Evolutionary conservation across 179 eudicot genomes (phyloP), one percentile per base, ranked within the genome.

Genomic region (Vitellaria paradoxa): DNA sequence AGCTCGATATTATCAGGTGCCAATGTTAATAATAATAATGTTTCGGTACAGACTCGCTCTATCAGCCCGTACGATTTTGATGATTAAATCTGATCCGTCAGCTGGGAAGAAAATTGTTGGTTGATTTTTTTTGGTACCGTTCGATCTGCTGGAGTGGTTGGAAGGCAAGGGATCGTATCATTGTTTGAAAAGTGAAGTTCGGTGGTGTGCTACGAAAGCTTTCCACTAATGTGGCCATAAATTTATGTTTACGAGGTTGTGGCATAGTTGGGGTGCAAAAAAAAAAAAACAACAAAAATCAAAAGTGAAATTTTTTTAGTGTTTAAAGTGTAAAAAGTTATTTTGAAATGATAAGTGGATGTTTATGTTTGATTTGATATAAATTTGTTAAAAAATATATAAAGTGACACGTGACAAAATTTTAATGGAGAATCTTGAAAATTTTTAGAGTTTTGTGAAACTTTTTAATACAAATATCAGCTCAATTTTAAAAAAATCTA

Each of bases 191-290:
- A 63, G 0, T 24, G 37, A 10, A 24, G 66, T 62, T 0, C 0
- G 2, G 37, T 62, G 20, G 60, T 17, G 73, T 70, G 23, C 53
- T 17, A 21, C 52, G 61, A 21, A 70, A 70, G 74, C 61, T 70
- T 52, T 70, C 18, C 50, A 5, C 62, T 21, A 59, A 4, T 18
- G 62, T 59, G 62, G 23, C 23, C 0, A 6, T 17, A 59, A 18
- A 59, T 2, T 17, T 4, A 18, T 59, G 6, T 59, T 17, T 17
- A 4, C 62, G 24, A 59, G 21, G 23, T 57, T 5, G 62, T 15
- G 21, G 7, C 6, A 1, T 18, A 5, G 62, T 52, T 12, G 56
- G 17, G 14, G 12, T 52, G 12, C 56, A 52, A 7, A 52, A 52
- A 52, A 52, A 52, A 52, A 52, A n/a, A n/a, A n/a, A n/a, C n/a